Evolutionary conservation across 2,329 filamentous ascomycete species (phyloP).

Genomic region (Cercospora sp.): DNA sequence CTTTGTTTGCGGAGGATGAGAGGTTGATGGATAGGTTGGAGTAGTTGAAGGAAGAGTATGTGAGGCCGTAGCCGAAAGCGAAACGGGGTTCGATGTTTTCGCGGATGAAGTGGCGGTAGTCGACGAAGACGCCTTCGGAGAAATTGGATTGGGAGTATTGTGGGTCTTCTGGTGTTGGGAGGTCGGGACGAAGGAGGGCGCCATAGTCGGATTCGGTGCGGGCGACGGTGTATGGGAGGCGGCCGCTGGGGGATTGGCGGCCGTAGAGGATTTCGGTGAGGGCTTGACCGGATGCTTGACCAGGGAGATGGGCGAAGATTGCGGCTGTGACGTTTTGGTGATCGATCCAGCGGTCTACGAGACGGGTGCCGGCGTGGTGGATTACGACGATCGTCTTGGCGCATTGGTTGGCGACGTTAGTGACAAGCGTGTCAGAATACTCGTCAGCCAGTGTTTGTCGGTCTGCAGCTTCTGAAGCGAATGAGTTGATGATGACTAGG

Average conservation of each 20-base stretch:
- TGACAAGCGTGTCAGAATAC: conserved; percentile 34
- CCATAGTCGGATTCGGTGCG: conserved; percentile 36
- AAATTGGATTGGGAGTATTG: conserved; percentile 34
- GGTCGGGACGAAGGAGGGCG: conserved; percentile 24
- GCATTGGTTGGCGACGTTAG: conserved; percentile 35
- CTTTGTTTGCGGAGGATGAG: not conserved
- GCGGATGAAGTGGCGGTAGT: conserved; percentile 48
- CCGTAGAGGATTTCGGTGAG: conserved; percentile 30
- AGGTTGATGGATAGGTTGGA: conserved; percentile 25
- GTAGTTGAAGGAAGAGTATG: conserved; percentile 49
- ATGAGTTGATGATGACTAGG: conserved; percentile 37
- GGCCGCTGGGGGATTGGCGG: conserved; percentile 33
- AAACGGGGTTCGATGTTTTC: conserved; percentile 44
- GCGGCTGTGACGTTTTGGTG: conserved; percentile 30
- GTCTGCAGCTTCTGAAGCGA: conserved; percentile 33
- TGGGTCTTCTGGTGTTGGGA: conserved; percentile 22
- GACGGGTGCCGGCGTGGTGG: conserved; percentile 36
- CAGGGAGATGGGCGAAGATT: conserved; percentile 26
- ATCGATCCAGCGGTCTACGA: conserved; percentile 36
- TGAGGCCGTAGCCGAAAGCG: conserved; percentile 48
- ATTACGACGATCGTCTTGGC: conserved; percentile 37
- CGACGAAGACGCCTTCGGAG: conserved; percentile 46
- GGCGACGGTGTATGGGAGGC: conserved; percentile 37
- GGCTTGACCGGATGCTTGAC: conserved; percentile 29
- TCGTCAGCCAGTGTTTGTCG: conserved; percentile 32